A percentile compares a stretch with the other conserved stretches of the same genome.
phyloP scores from a whole-genome alignment of 2,329 filamentous ascomycete genomes.

The Epichloe coenophiala region DNA sequence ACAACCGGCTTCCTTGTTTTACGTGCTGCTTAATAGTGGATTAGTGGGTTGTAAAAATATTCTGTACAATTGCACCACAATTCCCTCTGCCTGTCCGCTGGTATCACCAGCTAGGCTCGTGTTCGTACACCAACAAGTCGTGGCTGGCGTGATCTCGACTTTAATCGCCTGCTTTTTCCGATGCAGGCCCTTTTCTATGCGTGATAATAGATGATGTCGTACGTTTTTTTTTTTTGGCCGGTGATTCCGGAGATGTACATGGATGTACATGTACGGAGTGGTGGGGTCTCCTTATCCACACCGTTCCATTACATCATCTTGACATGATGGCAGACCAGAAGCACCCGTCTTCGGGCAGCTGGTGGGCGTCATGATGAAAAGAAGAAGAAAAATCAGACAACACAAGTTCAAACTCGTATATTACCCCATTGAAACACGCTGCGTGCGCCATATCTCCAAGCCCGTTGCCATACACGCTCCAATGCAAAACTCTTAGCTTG shows the following conservation, averaged over 20 bases:
- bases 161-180: not conserved
- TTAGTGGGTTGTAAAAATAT: not conserved
- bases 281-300: not conserved
- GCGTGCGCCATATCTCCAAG: too few relatives aligned
- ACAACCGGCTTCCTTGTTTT: not conserved
- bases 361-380: not conserved
- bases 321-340: not conserved
- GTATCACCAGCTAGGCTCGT: not conserved
- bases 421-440: too few relatives aligned
- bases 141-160: not conserved
- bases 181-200: not conserved
- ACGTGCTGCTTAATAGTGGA: not conserved
- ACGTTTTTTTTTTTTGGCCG: not conserved
- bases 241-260: too few relatives aligned
- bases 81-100: not conserved
- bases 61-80: not conserved
- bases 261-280: too few relatives aligned
- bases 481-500: too few relatives aligned
- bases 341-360: not conserved
- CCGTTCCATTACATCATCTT: constrained; percentile 7
- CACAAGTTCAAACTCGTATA: too few relatives aligned
- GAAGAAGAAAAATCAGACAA: too few relatives aligned
- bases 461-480: too few relatives aligned
- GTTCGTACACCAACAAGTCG: too few relatives aligned
- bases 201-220: not conserved